These are phyloP conservation scores for Phytophthora meadii DNA, from an alignment of 352 stramenopile species.

Conservation along the genomic window DNA sequence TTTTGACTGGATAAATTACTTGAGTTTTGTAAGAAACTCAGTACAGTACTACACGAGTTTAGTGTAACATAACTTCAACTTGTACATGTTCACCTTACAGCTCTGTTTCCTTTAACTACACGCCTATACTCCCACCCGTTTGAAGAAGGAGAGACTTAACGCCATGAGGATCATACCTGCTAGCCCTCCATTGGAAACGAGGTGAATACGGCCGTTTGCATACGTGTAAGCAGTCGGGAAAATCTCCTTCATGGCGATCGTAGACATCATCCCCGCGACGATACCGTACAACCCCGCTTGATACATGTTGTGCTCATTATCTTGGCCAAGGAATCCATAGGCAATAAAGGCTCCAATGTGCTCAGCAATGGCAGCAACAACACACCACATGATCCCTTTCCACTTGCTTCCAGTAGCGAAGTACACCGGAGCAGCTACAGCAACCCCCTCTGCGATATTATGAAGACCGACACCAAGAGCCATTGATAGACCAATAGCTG, in stretches of 20 bases:
- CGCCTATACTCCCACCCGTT: conserved; percentile 45
- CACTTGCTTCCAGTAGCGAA: conserved; percentile 95
- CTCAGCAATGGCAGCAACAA: conserved; percentile 90
- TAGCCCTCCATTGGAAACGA: conserved; percentile 85
- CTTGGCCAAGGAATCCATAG: conserved; percentile 68
- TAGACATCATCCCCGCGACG: conserved; percentile 95
- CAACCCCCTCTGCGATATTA: conserved; percentile 97
- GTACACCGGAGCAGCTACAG: conserved; percentile 96
- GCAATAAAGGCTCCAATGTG: conserved; percentile 89
- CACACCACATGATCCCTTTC: conserved; percentile 95
- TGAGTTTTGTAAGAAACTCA: not conserved
- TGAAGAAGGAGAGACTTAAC: conserved; percentile 90
- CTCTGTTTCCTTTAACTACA: conserved; percentile 1
- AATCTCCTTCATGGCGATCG: conserved; percentile 91
- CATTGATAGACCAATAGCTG: conserved; percentile 87
- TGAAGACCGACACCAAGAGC: conserved; percentile 95
- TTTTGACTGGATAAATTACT: not conserved
- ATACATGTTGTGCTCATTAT: conserved; percentile 22
- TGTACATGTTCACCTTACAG: not conserved
- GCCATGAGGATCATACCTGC: conserved; percentile 92
- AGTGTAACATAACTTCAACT: not conserved
- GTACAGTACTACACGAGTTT: not conserved
- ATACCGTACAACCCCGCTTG: conserved; percentile 92
- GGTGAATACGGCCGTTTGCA: conserved; percentile 77
- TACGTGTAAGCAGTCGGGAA: conserved; percentile 93